Base-by-base conservation (phyloP, 106 monocot genomes). In the Dioscorea zingiberensis region DNA sequence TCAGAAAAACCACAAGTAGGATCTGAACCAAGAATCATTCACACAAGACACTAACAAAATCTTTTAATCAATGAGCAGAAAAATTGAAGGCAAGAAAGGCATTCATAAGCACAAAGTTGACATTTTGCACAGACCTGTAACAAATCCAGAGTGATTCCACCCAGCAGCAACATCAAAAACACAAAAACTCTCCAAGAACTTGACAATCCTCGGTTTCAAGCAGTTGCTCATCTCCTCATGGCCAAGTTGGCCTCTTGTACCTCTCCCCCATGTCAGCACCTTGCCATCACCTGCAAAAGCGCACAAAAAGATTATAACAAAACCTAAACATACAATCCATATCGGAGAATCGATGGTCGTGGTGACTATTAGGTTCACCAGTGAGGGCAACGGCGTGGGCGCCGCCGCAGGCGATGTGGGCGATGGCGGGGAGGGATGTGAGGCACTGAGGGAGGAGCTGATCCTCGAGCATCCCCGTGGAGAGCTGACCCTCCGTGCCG, bases 71-170 rank as follows among this genome's bases (percentile, higher is more conserved):
- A 13, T 51, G 51, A 16, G 19, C 18, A 51, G 51, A 51, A 51
- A 18, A 51, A 51, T 51, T 19, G 15, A 19, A 51, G 19, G 19
- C 19, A 51, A 51, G 1, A 19, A 51, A 51, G 19, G 18, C 7
- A 8, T 51, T 15, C 2, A 19, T 19, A 51, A 51, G 7, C 51
- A 18, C 18, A 19, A 51, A 19, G 18, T 51, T 51, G 4, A 51
- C 18, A 19, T 12, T 22, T 58, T 26, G 26, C 24, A 65, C 51
- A 69, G 22, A 93, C 93, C 85, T 83, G 88, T 74, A 70, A 83
- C 71, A 66, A 93, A 88, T 73, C 82, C 93, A 75, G 93, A 85
- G 77, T 93, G 88, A 72, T 80, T 88, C 93, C 88, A 93, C 18
- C 93, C 93, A 74, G 93, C 89, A 49, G 93, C 86, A 69, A 84